phyloP scores from a whole-genome alignment of 768 basidiomycete species.

The Trichaptum fuscoviolaceum region DNA sequence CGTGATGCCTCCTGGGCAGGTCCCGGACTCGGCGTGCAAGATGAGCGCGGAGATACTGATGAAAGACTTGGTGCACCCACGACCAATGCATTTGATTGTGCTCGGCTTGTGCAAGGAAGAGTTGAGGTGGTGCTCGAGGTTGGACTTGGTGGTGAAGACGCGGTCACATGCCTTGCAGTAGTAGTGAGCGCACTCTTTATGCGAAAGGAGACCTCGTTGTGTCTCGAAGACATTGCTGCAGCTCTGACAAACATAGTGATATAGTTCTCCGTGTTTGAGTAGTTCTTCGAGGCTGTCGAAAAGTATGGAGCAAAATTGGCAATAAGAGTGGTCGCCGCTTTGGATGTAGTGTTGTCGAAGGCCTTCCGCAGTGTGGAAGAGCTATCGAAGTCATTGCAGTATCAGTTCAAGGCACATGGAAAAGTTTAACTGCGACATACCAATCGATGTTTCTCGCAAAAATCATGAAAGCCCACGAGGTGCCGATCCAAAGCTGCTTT shows the following conservation, averaged over 20 bases:
- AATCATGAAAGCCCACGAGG: too few relatives aligned
- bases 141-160: constrained; percentile 36
- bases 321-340: constrained; percentile 44
- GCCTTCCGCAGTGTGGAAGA: too few relatives aligned
- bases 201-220: background rate
- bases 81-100: constrained; percentile 31
- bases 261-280: background rate
- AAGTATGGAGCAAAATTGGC: constrained; percentile 44
- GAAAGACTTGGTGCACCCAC: constrained; percentile 43
- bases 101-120: constrained; percentile 46
- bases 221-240: background rate
- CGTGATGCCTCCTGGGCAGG: constrained; percentile 45
- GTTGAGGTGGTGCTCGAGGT: constrained; percentile 43
- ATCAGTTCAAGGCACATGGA: too few relatives aligned
- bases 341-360: constrained; percentile 43
- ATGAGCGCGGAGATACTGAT: constrained; percentile 49
- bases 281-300: constrained; percentile 26
- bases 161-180: constrained; percentile 44
- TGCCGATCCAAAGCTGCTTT: too few relatives aligned
- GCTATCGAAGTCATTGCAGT: too few relatives aligned
- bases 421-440: too few relatives aligned
- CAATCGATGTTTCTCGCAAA: too few relatives aligned
- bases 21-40: constrained; percentile 59
- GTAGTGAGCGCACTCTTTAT: constrained; percentile 18
- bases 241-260: background rate